phyloP scores from a whole-genome alignment of 257 asterid genomes.

The Buddleja alternifolia region DNA sequence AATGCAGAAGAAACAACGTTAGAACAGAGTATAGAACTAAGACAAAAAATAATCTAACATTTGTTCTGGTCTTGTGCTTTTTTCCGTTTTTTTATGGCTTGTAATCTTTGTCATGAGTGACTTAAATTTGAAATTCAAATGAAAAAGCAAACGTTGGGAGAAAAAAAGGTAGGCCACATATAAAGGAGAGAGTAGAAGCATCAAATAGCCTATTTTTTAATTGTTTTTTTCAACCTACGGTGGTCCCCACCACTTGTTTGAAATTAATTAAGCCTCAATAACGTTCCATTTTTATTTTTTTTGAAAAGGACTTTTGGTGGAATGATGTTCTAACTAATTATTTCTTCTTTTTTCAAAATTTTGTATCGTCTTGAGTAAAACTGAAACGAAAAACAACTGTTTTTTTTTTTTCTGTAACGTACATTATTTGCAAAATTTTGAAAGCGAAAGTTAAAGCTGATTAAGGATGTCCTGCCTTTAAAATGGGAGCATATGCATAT shows the following conservation, averaged over 20 bases:
- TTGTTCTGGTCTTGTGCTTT: slow-evolving; percentile 14
- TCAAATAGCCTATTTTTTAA: slow-evolving; percentile 12
- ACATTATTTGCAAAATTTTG: too few relatives aligned
- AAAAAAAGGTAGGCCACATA: slow-evolving; percentile 38
- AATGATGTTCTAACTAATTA: slow-evolving; percentile 17
- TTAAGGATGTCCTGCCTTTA: background rate
- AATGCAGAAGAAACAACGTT: slow-evolving; percentile 25
- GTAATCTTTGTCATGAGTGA: slow-evolving; percentile 13
- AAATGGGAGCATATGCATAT: too few relatives aligned
- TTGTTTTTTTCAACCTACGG: slow-evolving; percentile 7
- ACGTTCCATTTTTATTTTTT: slow-evolving; percentile 36
- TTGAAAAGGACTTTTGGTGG: slow-evolving; percentile 1
- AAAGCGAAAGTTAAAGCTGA: background rate
- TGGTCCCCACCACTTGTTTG: slow-evolving; percentile 28
- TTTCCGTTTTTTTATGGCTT: slow-evolving; percentile 18
- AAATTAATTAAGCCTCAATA: slow-evolving; percentile 4
- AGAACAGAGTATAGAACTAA: slow-evolving; percentile 19
- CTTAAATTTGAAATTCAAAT: slow-evolving; percentile 82
- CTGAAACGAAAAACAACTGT: background rate
- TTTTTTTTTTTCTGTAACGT: background rate
- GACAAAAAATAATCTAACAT: slow-evolving; percentile 18
- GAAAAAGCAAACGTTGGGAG: slow-evolving; percentile 53
- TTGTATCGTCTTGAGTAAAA: background rate
- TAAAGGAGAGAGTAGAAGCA: slow-evolving; percentile 29
- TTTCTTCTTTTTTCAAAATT: background rate